Base-by-base conservation (phyloP, 1,139 yeast genomes). In the Suhomyces coccinellae region DNA sequence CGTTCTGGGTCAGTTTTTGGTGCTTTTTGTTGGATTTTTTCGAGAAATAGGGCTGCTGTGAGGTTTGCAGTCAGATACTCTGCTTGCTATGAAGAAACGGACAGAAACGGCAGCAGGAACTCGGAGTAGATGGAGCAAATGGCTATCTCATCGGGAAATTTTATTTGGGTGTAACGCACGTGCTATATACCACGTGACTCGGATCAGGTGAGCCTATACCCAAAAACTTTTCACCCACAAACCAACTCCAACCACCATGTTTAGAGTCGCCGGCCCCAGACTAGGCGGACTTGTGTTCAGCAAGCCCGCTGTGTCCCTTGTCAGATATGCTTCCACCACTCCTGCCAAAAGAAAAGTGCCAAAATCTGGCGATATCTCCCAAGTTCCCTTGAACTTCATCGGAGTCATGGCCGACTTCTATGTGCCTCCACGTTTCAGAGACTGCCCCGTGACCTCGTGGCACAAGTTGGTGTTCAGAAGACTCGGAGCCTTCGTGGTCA, bases 401-500 rank as follows among this genome's bases (percentile, higher is more conserved):
- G 76, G 75, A 3, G 75, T 72, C 9, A 62, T 73, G 58, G 72
- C 76, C 11, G 77, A 73, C 52, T 71, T 69, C 53, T 74, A 74
- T 51, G 56, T 73, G 17, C 77, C 79, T 11, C 79, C 79, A 7
- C 60, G 57, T 43, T 56, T 69, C 46, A 43, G 51, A 24, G 47
- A 51, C 20, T 52, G 65, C 28, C 77, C 79, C 1, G 50, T 71
- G 3, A 50, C 56, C 4, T 62, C 67, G 45, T 74, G 79, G 79
- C 75, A 61, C 46, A 63, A 61, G 47, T 59, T 73, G 42, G 37
- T 72, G 1, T 55, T 69, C 50, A 62, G 77, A 52, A 69, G 84
- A 49, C 57, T 79, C 29, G 80, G 80, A 43, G 67, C 75, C 4
- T 69, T 80, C 44, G 84, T 84, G 26, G 72, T 82, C 56, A 83